A percentile compares a stretch with the other conserved stretches of the same genome.
These are phyloP conservation scores for Glycine soja DNA, from an alignment of 306 rosid species.

Conservation along the genomic window DNA sequence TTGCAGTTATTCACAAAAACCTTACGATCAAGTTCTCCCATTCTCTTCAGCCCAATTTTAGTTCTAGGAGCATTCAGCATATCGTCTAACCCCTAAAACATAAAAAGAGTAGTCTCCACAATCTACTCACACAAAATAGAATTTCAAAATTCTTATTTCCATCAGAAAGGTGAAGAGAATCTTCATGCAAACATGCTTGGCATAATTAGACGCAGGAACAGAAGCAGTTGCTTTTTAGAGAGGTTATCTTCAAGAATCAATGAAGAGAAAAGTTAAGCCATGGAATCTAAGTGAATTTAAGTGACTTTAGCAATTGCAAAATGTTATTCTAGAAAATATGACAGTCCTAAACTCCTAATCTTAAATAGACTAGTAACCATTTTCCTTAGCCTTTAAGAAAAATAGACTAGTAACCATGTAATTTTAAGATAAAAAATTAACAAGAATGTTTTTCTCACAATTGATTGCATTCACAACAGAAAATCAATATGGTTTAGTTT, in stretches of 20 bases:
- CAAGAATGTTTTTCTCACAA: not conserved
- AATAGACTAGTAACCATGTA: not conserved
- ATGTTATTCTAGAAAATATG: not conserved
- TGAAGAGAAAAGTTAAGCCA: no score
- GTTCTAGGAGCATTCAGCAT: constrained; percentile 52
- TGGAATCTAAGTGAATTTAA: no score
- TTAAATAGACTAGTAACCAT: not conserved
- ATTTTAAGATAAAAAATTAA: not conserved
- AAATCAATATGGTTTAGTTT: not conserved
- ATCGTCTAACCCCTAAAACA: constrained; percentile 69
- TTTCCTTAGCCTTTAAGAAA: no score
- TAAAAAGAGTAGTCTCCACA: no score
- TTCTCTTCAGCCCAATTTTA: constrained; percentile 80
- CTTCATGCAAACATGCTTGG: no score
- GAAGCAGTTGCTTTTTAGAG: no score
- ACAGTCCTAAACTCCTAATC: not conserved
- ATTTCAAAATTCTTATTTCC: no score
- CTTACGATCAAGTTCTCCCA: constrained; percentile 89
- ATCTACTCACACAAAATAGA: no score
- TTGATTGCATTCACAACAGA: not conserved
- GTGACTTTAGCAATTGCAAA: no score
- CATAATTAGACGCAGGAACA: no score
- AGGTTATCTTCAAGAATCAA: no score
- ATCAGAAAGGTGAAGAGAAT: no score
- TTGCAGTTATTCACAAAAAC: constrained; percentile 71